Evolutionary conservation across 768 basidiomycete species (phyloP), one percentile per base, ranked within the genome.

Genomic region (Sutorius australiensis): DNA sequence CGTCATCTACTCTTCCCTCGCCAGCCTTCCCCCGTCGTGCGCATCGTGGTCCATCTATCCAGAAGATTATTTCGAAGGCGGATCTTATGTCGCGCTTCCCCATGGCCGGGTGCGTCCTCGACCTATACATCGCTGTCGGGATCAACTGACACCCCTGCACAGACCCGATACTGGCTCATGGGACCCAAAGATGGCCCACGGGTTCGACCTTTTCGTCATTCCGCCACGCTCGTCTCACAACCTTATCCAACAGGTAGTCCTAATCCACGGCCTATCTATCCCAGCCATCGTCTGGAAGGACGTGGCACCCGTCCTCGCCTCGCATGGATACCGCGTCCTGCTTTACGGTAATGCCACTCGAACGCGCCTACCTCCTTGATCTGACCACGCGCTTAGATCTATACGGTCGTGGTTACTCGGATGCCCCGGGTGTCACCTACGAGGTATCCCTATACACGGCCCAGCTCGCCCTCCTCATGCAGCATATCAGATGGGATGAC

Each of bases 391-490:
- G 3, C 14, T 14, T 54, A 89, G 89, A 92, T 71, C 73, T 91
- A 17, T 90, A 89, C 54, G 90, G 89, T 12, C 79, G 89, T 36
- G 89, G 89, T 5, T 92, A 91, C 68, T 89, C 88, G 1, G 89
- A 88, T 51, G 88, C 89, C 1, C 89, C 89, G 0, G 77, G 82
- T 19, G 81, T 78, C 14, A 80, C 77, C 4, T 89, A 92, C 65
- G 78, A 88, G 56, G 70, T 80, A 1, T 70, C 75, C 6, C 73
- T 92, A 4, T 86, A 86, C 63, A 82, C 82, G 1, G 83, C 81
- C 0, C 89, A 92, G 61, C 84, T 92, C n/a, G 90, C 90, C 0
- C 77, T 91, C 6, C 79, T 92, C 45, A 80, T 92, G 78, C 89
- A 92, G 57, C 81, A 90, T 56, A 67, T 91, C 42, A 77, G 75